Evolutionary conservation across 805 yeast genomes (phyloP), one percentile per base, ranked within the genome.

Genomic region (Wickerhamiella sergipiensis): DNA sequence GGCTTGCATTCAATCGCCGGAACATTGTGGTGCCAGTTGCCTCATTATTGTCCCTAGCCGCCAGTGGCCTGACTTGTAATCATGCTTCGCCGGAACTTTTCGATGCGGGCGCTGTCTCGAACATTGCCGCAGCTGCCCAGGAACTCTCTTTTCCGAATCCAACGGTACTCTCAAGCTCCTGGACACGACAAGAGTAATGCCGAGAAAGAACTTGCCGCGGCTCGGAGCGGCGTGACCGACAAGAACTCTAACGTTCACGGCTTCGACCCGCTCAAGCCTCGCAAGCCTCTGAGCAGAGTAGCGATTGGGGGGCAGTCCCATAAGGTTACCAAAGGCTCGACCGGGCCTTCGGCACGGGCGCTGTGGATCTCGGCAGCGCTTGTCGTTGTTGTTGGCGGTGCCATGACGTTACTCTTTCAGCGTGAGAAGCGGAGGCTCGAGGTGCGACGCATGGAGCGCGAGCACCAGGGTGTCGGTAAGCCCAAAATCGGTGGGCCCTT

Each of bases 401-500:
- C 75, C 0, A 67, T 83, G 52, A 83, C 86, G 15, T 81, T 71
- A 63, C 79, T 79, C 66, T 89, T 90, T 68, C 73, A 76, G 46
- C 70, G 70, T 48, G 95, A 90, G 63, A 89, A 87, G 72, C 78
- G 78, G 63, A 78, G 86, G 64, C 63, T 89, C 45, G 78, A 80
- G 56, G 71, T 80, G 24, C 83, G 85, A 61, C 81, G 79, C 58
- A 87, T 83, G 60, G 94, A 88, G 18, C 95, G 86, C 59, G 77
- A 82, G 50, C 86, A 85, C 63, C 77, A 90, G 67, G 92, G 95
- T 17, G 74, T 83, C 60, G 98, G 98, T 21, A 87, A 81, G 63
- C 97, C 97, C 1, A 71, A 85, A 46, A 83, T 92, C 55, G 98
- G 98, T 19, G 97, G 97, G 0, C 83, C 87, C 12, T 92, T 92